Evolutionary conservation across 345 rosid species (phyloP), one percentile per base, ranked within the genome.

Genomic region (Aquilaria malaccensis): DNA sequence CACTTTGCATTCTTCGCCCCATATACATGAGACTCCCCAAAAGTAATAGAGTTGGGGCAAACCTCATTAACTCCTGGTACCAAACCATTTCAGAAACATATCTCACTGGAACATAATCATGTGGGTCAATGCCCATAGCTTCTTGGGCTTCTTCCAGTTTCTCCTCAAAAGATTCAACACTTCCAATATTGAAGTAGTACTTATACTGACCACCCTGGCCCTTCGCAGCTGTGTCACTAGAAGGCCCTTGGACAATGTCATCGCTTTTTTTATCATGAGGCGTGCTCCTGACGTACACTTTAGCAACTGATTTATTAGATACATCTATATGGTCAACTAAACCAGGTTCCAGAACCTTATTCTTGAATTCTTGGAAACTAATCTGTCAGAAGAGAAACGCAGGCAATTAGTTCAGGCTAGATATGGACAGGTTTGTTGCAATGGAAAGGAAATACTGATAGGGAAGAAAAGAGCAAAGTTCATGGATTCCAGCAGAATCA

Each of bases 281-380:
- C 22, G 82, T 65, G 68, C 67, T 79, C 65, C 81, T 84, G n/a
- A 86, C 92, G 69, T 73, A 88, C 48, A 94, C 91, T 75, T 94
- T 94, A 4, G 96, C 99, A 67, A 90, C 88, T 52, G 95, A 83
- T 76, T 94, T 90, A 68, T 90, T 86, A 41, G 91, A 80, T 60
- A 94, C 89, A 67, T 88, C 93, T 31, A 94, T 82, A 75, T 70
- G 96, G 81, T 94, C 97, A 61, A 94, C 99, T 69, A 90, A 51
- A 68, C 96, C 97, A 33, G 89, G 95, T 73, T 90, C 95, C n/a
- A 94, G 89, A 54, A 90, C 85, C 83, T 86, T 86, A 80, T 91
- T 90, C 60, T 85, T 88, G 81, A 90, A 90, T 78, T 90, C 99
- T 65, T 94, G 99, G 81, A 94, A 94, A 62, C 96, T 90, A 71